A percentile compares a stretch with the other conserved stretches of the same genome.
Conservation (phyloP, 306 rosid genomes). For the Dalbergia cultrata region DNA sequence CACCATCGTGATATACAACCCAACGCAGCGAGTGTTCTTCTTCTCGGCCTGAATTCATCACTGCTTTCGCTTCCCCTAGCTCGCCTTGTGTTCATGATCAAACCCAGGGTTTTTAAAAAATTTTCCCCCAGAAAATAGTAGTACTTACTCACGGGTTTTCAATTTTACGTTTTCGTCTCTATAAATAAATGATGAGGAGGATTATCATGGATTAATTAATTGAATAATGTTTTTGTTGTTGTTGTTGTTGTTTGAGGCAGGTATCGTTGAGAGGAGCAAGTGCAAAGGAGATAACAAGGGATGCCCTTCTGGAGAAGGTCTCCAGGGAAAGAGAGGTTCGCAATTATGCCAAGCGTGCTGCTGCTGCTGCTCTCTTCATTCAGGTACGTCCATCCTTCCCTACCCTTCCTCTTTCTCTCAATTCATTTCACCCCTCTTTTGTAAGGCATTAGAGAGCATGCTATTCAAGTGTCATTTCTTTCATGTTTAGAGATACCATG, state of each 20-base stretch:
- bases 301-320: conserved; percentile 87
- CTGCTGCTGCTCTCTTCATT: conserved; percentile 84
- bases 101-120: neutral
- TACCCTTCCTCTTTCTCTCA: neutral
- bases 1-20: too few species aligned
- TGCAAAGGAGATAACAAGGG: conserved; percentile 95
- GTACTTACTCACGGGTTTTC: neutral
- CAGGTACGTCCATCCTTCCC: conserved; percentile 61
- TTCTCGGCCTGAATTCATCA: neutral
- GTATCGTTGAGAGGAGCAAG: conserved; percentile 95
- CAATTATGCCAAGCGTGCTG: conserved; percentile 79
- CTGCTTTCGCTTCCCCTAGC: neutral
- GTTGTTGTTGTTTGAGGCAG: conserved; percentile 41
- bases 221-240: conserved; percentile 34
- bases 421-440: neutral
- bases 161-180: neutral
- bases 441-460: neutral
- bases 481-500: conserved; percentile 15
- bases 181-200: neutral
- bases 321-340: conserved; percentile 91
- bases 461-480: neutral
- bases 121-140: neutral
- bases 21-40: too few species aligned
- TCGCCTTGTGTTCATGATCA: neutral
- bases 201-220: neutral